These are phyloP conservation scores for Lecanicillium sp. DNA, from an alignment of 2,329 filamentous ascomycete species.

Conservation along the genomic window DNA sequence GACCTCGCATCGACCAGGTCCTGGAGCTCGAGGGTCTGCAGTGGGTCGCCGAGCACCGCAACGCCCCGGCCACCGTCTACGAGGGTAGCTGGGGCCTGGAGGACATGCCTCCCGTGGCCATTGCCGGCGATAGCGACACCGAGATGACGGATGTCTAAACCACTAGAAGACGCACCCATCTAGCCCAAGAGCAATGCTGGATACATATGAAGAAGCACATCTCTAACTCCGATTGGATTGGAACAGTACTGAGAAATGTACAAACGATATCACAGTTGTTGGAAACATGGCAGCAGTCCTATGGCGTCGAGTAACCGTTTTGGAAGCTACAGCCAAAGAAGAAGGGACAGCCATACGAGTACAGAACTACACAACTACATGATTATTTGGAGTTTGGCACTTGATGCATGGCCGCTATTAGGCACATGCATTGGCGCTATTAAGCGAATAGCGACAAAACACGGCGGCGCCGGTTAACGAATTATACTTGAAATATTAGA, in stretches of 20 bases:
- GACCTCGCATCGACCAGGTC: constrained; percentile 70
- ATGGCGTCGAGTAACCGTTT: not conserved
- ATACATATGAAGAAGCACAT: constrained; percentile 4
- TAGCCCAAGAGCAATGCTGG: constrained; percentile 7
- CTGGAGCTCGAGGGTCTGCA: constrained; percentile 66
- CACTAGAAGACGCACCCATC: constrained; percentile 10
- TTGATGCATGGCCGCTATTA: not conserved
- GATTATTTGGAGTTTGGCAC: constrained; percentile 12
- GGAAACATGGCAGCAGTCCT: not conserved
- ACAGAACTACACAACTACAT: constrained; percentile 3
- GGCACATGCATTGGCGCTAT: not conserved
- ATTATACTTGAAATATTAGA: constrained; percentile 25
- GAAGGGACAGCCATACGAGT: not conserved
- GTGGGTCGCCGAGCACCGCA: constrained; percentile 73
- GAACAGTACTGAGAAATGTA: constrained; percentile 10
- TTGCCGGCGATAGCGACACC: constrained; percentile 40
- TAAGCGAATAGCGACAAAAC: constrained; percentile 3
- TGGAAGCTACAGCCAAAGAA: not conserved
- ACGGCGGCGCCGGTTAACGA: constrained; percentile 14
- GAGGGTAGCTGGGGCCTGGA: constrained; percentile 93
- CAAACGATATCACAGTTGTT: not conserved
- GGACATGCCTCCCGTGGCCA: constrained; percentile 38
- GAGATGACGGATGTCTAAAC: constrained; percentile 55
- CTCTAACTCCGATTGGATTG: constrained; percentile 10
- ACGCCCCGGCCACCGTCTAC: constrained; percentile 87